Evolutionary conservation across 2,329 filamentous ascomycete species (phyloP), one percentile per base, ranked within the genome.

Genomic region (Neoscytalidium dimidiatum): DNA sequence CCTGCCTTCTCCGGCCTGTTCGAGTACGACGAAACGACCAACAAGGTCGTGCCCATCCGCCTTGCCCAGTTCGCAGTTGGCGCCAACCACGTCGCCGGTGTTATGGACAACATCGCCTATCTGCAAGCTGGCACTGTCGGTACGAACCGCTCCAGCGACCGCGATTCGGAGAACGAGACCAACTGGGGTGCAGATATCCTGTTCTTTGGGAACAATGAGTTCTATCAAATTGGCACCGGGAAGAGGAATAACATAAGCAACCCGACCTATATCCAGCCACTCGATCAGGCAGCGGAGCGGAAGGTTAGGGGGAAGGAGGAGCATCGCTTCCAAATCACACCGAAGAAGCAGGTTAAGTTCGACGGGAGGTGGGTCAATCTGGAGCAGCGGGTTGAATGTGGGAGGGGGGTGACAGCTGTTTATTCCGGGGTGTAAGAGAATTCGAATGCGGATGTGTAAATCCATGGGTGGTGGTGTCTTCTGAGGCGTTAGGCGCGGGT

Each of bases 121-220:
- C 83, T 93, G 5, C 79, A 83, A 17, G 84, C 88, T 1, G 80
- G 83, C 2, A 75, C 71, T 67, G 78, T 74, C 62, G 77, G 67
- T 71, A 70, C 76, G 17, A 84, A 84, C 1, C 23, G 28, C 21
- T 67, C 60, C 14, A 35, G 14, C 7, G 61, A 60, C 14, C 67
- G 67, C 23, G 67, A 72, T n/a, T 75, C 74, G 1, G 81, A 86
- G 44, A 90, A 91, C 69, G 90, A 93, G 71, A 92, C 89, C 1
- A 94, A 95, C 74, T 97, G 89, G 87, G 95, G 95, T 56, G 88
- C 90, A 4, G 95, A 98, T 75, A 89, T 94, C 31, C 77, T 98
- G 1, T 96, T 92, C 83, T 99, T 94, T 92, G 95, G 95, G 67
- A 92, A 92, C 62, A 99, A 98, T 72, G 94, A 98, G 80, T 87